Evolutionary conservation across 495 filamentous ascomycete species (phyloP), one percentile per base, ranked within the genome.

Genomic region (Aspergillus cavernicola): DNA sequence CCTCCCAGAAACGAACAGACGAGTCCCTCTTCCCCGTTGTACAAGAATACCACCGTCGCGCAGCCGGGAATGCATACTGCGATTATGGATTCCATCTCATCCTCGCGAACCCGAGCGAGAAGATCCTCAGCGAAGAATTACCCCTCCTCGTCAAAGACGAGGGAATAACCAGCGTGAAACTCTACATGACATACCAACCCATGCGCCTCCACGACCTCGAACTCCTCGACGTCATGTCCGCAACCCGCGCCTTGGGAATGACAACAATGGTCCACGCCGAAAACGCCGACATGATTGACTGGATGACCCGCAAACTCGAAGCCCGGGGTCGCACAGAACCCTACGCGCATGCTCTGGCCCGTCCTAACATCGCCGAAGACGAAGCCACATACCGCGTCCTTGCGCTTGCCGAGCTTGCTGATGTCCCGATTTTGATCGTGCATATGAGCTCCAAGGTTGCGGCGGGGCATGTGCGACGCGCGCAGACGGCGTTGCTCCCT

Each of bases 1-100:
- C 80, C 4, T 72, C 75, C 4, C 81, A 85, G 63, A 65, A 70
- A 38, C 78, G 78, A 32, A 62, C 57, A 19, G 71, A 79, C 23
- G 61, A 73, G n/a, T 75, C 72, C 2, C 65, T 84, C 8, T 64
- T 80, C 11, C 62, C 64, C 4, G 74, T 76, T 0, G 63, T 85
- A 1, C 63, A 65, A 18, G 72, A 67, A 6, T 77, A 77, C n/a
- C 76, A 82, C 45, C 58, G 48, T 6, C 69, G 71, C 23, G 75
- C 81, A 2, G 44, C 48, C 8, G 67, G 66, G 24, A 71, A 75
- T 33, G 76, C 74, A 54, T 82, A 82, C 62, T 75, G 72, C 44
- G 83, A 85, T 58, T 86, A 85, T 50, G 72, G 70, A n/a, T 83
- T 83, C 62, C 82, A 86, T 58, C 61, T 84, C 1, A 71, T 86